A percentile compares a stretch with the other conserved stretches of the same genome.
Evolutionary conservation across 2,329 filamentous ascomycete species (phyloP).

Genomic region (Penicillium sp.): DNA sequence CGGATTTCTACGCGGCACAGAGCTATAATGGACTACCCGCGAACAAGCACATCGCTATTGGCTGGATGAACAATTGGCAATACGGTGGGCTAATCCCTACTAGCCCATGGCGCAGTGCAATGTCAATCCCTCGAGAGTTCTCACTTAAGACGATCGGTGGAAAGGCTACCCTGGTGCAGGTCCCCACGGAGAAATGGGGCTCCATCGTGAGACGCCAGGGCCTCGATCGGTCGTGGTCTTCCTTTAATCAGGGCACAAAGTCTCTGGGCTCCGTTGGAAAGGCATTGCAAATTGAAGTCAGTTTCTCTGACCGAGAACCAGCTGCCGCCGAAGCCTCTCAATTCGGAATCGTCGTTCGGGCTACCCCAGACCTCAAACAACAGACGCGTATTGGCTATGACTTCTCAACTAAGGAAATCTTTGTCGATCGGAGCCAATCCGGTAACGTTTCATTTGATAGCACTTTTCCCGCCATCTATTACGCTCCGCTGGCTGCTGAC

Average conservation of each 20-base stretch:
- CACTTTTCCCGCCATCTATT: slow-evolving; percentile 29
- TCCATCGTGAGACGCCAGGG: slow-evolving; percentile 7
- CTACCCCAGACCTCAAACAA: slow-evolving; percentile 25
- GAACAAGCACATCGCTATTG: background rate
- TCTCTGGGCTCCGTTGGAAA: slow-evolving; percentile 24
- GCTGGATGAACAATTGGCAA: background rate
- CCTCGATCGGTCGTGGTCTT: slow-evolving; percentile 7
- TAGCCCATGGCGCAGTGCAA: background rate
- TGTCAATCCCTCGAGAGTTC: background rate
- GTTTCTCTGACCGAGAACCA: slow-evolving; percentile 21
- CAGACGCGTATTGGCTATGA: slow-evolving; percentile 36
- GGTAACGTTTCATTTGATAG: slow-evolving; percentile 29
- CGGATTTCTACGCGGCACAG: slow-evolving; percentile 35
- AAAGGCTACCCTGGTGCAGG: slow-evolving; percentile 22
- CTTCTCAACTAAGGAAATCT: slow-evolving; percentile 28
- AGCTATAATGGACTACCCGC: slow-evolving; percentile 29
- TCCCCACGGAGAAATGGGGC: slow-evolving; percentile 20
- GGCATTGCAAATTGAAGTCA: slow-evolving; percentile 26
- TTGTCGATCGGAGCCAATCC: slow-evolving; percentile 31
- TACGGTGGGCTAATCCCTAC: background rate
- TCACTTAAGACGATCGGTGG: background rate
- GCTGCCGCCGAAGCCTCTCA: slow-evolving; percentile 10
- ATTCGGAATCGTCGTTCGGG: slow-evolving; percentile 28
- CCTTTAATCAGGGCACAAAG: slow-evolving; percentile 17
- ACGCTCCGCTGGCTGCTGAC: slow-evolving; percentile 21